Evolutionary conservation across 148 eudicot species (phyloP), one percentile per base, ranked within the genome.

Genomic region (Vaccinium vitisidaea): DNA sequence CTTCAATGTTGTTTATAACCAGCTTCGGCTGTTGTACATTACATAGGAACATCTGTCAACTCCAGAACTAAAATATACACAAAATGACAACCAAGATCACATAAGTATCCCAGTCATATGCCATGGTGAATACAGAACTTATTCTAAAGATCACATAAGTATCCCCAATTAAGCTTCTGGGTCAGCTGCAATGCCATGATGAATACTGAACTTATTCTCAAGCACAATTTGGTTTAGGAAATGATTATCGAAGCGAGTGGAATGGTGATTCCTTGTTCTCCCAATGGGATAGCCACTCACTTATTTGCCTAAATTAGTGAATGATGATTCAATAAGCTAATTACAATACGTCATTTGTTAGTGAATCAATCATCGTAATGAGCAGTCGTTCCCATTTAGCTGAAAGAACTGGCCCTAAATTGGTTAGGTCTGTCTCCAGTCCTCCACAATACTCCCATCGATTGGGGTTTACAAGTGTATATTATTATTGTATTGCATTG

Each of bases 1-100:
- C 90, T 59, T 96, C 99, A 75, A 96, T 89, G 86, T 96, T 96
- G 94, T 96, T 96, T 85, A 96, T 86, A 88, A 96, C 93, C 85
- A 96, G 90, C 91, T 96, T 96, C 48, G 99, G 99, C 99, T 96
- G 93, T 89, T 86, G 87, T 83, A 14, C 30, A 59, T 36, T 39
- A 32, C 49, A 59, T 55, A n/a, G 73, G 70, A 70, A 73, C 16
- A 75, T 81, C 80, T 74, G 39, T 49, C 71, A 84, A 85, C 6
- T 48, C 46, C 7, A 80, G 21, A 81, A 25, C 61, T 75, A 39
- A 39, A 67, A 80, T 63, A 36, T 46, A 49, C 56, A n/a, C 54
- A 27, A 54, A 79, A 77, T 19, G 58, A 23, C 1, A 39, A 53
- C 55, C 48, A 6, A 56, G 1, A 77, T 23, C 25, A 56, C 54